A percentile compares a stretch with the other conserved stretches of the same genome.
Conservation (phyloP, 2,329 filamentous ascomycete species). For the Xylaria polymorpha region DNA sequence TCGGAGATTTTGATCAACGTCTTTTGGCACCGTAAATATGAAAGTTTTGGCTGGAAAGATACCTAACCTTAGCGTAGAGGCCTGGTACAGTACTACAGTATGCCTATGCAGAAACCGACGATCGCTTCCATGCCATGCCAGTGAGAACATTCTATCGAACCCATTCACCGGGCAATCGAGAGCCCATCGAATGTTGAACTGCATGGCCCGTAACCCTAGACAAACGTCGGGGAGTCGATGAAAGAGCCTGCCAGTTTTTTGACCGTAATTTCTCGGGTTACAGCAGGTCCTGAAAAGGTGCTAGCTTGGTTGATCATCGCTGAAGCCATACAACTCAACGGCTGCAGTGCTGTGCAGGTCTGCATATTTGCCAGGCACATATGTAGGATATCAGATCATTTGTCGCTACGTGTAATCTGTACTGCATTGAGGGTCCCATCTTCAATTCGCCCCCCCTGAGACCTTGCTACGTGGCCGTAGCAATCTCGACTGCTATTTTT, state of each 20-base stretch:
- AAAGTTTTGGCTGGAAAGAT: background rate
- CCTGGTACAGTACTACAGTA: too few species aligned
- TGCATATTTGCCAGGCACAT: constrained; percentile 18
- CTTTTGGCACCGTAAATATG: background rate
- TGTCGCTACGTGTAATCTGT: constrained; percentile 9
- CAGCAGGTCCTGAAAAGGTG: constrained; percentile 5
- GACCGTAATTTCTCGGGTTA: constrained; percentile 15
- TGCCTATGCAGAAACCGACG: background rate
- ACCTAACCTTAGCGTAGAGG: background rate
- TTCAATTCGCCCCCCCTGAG: constrained; percentile 20
- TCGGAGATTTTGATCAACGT: constrained; percentile 37
- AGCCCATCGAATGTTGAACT: background rate
- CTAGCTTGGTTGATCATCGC: background rate
- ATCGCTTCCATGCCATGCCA: constrained; percentile 2
- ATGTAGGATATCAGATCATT: constrained; percentile 32
- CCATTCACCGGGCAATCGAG: background rate
- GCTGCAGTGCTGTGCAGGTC: constrained; percentile 3
- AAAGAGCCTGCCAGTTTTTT: background rate
- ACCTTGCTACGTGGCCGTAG: constrained; percentile 16
- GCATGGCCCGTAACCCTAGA: background rate
- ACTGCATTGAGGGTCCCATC: constrained; percentile 4
- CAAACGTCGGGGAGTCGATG: background rate
- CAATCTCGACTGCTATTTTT: constrained; percentile 7
- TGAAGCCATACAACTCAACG: constrained; percentile 14
- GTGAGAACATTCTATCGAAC: background rate